These are phyloP conservation scores for Fragilariopsis cylindrus DNA, from an alignment of 108 stramenopile species.

Conservation along the genomic window DNA sequence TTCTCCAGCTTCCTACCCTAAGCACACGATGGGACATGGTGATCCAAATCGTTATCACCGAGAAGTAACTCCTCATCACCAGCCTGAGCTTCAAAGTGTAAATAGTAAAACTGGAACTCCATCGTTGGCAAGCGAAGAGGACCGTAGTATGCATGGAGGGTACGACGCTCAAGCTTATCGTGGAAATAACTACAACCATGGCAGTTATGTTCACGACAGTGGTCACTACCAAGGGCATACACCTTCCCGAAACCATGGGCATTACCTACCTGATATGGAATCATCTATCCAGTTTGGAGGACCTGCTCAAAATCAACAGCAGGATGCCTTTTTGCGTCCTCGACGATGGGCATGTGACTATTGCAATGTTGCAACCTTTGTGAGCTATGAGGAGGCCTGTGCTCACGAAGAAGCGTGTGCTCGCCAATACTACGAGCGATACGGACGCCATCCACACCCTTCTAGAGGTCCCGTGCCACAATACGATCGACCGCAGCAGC, in stretches of 20 bases:
- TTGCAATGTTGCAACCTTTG: conserved; percentile 75
- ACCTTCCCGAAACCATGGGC: conserved; percentile 23
- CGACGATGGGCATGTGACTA: conserved; percentile 83
- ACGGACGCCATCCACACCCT: conserved; percentile 28
- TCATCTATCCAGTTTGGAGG: conserved; percentile 15
- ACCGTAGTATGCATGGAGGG: conserved; percentile 23
- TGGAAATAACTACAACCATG: conserved; percentile 27
- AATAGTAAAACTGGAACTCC: conserved; percentile 19
- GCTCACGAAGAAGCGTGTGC: conserved; percentile 76
- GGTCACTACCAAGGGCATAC: conserved; percentile 26
- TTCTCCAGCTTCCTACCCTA: conserved; percentile 60
- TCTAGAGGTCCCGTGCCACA: conserved; percentile 28
- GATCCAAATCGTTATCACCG: conserved; percentile 34
- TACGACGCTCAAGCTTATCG: conserved; percentile 33
- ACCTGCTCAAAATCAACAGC: conserved; percentile 7
- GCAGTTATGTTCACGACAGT: conserved; percentile 19
- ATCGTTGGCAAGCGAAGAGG: conserved; percentile 25
- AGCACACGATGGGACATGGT: conserved; percentile 38
- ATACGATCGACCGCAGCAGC: conserved; percentile 32
- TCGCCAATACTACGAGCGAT: conserved; percentile 42
- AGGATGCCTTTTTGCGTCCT: conserved; percentile 25
- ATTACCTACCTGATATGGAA: conserved; percentile 37
- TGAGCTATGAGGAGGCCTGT: conserved; percentile 79
- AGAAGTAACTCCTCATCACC: conserved; percentile 8
- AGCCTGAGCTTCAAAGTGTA: conserved; percentile 21